These are phyloP conservation scores for Ocimum tenuiflorum DNA, from an alignment of 257 asterid species.

Conservation along the genomic window DNA sequence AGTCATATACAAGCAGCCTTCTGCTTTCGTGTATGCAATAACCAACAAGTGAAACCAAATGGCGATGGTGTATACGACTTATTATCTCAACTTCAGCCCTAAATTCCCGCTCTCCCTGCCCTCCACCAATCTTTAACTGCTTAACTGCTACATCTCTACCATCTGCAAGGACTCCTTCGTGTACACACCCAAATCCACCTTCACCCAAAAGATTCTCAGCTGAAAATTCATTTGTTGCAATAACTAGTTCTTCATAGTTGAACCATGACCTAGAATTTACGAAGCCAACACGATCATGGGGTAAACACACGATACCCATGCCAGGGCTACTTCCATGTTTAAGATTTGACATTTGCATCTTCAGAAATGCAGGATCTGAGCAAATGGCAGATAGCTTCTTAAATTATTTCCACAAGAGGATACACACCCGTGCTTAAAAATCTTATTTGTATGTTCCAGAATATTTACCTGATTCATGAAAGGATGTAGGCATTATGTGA, in stretches of 20 bases:
- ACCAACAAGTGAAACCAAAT: slow-evolving; percentile 92
- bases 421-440: neutral
- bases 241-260: slow-evolving; percentile 56
- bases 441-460: neutral
- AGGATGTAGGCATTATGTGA: slow-evolving; percentile 48
- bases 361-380: slow-evolving; percentile 52
- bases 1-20: slow-evolving; percentile 88
- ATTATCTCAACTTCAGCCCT: slow-evolving; percentile 92
- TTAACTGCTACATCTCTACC: slow-evolving; percentile 84
- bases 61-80: slow-evolving; percentile 92
- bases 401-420: neutral
- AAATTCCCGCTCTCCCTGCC: slow-evolving; percentile 91
- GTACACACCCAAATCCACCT: slow-evolving; percentile 92
- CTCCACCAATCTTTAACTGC: slow-evolving; percentile 73
- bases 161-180: slow-evolving; percentile 64
- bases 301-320: slow-evolving; percentile 32
- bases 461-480: slow-evolving; percentile 58
- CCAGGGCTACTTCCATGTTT: slow-evolving; percentile 32
- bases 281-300: slow-evolving; percentile 50
- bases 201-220: slow-evolving; percentile 69
- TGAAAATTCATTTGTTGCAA: slow-evolving; percentile 76
- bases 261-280: slow-evolving; percentile 61
- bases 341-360: slow-evolving; percentile 36
- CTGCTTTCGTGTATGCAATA: slow-evolving; percentile 68
- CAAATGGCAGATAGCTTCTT: slow-evolving; percentile 23